These are phyloP conservation scores for Amanita molliuscula DNA, from an alignment of 768 basidiomycete species.

Conservation along the genomic window DNA sequence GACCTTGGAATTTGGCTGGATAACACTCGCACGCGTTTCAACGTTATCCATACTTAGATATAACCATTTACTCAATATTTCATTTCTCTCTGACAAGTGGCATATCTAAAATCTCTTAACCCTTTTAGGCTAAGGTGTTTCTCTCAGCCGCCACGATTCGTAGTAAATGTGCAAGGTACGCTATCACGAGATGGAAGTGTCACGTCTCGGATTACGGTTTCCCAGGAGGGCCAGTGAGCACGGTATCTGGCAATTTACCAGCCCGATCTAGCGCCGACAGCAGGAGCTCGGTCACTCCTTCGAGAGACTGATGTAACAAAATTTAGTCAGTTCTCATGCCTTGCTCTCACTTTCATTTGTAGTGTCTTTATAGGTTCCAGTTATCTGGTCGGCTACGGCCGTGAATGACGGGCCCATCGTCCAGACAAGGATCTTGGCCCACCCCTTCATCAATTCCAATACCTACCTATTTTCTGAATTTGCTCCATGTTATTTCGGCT, in stretches of 20 bases:
- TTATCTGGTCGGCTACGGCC: slow-evolving; percentile 23
- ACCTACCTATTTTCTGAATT: slow-evolving; percentile 19
- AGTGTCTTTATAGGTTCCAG: slow-evolving; percentile 25
- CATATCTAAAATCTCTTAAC: slow-evolving; percentile 23
- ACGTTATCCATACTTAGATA: not conserved
- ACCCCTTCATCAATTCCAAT: slow-evolving; percentile 4
- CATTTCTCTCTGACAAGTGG: slow-evolving; percentile 22
- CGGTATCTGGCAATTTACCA: slow-evolving; percentile 26
- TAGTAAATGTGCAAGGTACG: slow-evolving; percentile 28
- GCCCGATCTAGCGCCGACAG: slow-evolving; percentile 21
- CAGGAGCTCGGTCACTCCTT: slow-evolving; percentile 18
- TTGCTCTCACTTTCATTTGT: slow-evolving; percentile 13
- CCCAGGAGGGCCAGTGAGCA: slow-evolving; percentile 20
- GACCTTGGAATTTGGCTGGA: not conserved
- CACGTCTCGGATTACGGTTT: slow-evolving; percentile 21
- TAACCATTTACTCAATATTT: not conserved
- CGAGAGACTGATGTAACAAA: slow-evolving; percentile 19
- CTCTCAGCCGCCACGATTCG: slow-evolving; percentile 23
- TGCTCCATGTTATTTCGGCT: slow-evolving; percentile 29
- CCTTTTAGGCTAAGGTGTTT: slow-evolving; percentile 27
- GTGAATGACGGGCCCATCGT: slow-evolving; percentile 33
- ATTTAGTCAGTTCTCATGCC: slow-evolving; percentile 19
- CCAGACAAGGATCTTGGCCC: slow-evolving; percentile 19
- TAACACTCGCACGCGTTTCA: not conserved
- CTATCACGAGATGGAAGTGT: slow-evolving; percentile 28